phyloP scores from a whole-genome alignment of 2,329 filamentous ascomycete genomes.

The Fusarium sp. region DNA sequence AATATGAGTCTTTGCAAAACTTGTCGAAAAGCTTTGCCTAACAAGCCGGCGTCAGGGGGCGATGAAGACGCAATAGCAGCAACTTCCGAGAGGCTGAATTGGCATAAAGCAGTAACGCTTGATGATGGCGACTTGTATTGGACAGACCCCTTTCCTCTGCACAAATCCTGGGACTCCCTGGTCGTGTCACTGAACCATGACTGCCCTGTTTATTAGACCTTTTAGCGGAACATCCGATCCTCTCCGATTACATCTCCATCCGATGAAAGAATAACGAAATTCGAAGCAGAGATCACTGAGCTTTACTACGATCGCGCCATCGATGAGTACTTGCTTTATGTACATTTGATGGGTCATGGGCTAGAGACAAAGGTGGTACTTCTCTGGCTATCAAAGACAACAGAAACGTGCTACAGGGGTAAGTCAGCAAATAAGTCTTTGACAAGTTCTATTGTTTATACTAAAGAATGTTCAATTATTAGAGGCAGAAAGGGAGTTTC shows the following conservation, averaged over 20 bases:
- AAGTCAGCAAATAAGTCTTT: accelerated
- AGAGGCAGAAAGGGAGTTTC: background rate
- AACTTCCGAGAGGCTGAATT: accelerated
- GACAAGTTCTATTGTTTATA: background rate
- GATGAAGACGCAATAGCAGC: accelerated
- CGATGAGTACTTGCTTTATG: no score
- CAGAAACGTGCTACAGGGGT: background rate
- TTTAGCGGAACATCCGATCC: background rate
- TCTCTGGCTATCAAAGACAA: background rate
- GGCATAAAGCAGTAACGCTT: no score
- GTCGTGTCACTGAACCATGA: accelerated
- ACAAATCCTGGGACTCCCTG: accelerated
- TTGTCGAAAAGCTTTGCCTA: background rate
- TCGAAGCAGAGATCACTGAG: accelerated
- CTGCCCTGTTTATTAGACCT: background rate
- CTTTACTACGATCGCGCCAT: background rate
- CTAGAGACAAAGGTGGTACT: accelerated
- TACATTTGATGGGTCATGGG: accelerated
- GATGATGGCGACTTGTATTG: accelerated
- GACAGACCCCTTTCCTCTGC: accelerated
- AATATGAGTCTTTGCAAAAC: background rate
- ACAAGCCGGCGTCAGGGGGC: accelerated
- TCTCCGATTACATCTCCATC: accelerated
- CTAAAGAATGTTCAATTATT: accelerated
- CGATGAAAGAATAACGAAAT: accelerated